Conservation (phyloP, 2,329 filamentous ascomycete genomes). For the Juglanconis sp. region DNA sequence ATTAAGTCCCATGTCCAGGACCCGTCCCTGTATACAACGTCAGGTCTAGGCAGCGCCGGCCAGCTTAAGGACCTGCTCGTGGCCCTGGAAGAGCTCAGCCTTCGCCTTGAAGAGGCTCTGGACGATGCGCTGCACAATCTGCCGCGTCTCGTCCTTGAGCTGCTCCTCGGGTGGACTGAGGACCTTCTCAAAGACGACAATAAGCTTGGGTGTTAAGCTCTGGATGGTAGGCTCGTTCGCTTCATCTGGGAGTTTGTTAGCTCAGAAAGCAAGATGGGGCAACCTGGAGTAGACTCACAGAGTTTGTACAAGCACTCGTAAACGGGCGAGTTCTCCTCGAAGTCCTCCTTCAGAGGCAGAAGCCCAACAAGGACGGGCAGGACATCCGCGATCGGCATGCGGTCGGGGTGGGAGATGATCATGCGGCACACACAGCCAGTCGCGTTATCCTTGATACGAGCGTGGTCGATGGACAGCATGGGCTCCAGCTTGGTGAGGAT, state of each 20-base stretch:
- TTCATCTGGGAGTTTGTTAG: constrained; percentile 47
- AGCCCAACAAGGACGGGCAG: constrained; percentile 76
- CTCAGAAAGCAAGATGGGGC: background rate
- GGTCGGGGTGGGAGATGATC: constrained; percentile 84
- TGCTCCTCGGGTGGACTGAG: constrained; percentile 71
- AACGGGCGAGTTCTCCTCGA: constrained; percentile 91
- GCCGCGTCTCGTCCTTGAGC: constrained; percentile 68
- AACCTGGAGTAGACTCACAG: constrained; percentile 51
- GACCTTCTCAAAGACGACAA: constrained; percentile 71
- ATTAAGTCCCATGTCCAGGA: background rate
- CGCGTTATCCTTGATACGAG: constrained; percentile 86
- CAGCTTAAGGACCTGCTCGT: constrained; percentile 28
- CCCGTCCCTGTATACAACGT: background rate
- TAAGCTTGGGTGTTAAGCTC: constrained; percentile 65
- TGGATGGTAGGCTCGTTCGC: constrained; percentile 66
- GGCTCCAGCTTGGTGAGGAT: constrained; percentile 86
- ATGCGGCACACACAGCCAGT: constrained; percentile 88
- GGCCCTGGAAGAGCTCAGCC: constrained; percentile 29
- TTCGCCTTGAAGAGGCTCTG: constrained; percentile 37
- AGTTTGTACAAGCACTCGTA: constrained; percentile 87
- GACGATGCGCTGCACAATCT: constrained; percentile 63
- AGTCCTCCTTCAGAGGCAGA: constrained; percentile 88
- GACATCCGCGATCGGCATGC: constrained; percentile 75
- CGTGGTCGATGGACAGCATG: constrained; percentile 72
- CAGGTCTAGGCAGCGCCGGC: constrained; percentile 20